A percentile compares a stretch with the other conserved stretches of the same genome.
These are phyloP conservation scores for Tanacetum coccineum DNA, from an alignment of 129 eudicot genomes.

Conservation along the genomic window DNA sequence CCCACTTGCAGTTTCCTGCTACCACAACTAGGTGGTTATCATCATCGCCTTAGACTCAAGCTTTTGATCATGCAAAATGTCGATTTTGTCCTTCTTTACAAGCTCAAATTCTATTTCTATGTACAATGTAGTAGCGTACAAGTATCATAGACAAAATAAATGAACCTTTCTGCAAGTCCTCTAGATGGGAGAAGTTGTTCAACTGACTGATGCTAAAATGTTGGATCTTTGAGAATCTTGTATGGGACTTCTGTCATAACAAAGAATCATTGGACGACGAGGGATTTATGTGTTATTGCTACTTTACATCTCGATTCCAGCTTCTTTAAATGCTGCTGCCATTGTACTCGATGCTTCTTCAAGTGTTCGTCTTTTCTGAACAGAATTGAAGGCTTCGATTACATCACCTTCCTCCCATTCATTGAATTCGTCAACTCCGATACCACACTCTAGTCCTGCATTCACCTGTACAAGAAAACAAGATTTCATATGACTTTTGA, in stretches of 20 bases:
- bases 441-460: constrained; percentile 93
- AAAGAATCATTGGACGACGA: constrained; percentile 18
- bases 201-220: constrained; percentile 23
- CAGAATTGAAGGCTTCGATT: constrained; percentile 61
- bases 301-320: constrained; percentile 40
- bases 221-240: constrained; percentile 19
- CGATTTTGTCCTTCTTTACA: constrained; percentile 37
- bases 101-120: constrained; percentile 42
- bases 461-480: constrained; percentile 54
- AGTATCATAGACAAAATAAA: constrained; percentile 23
- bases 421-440: constrained; percentile 61
- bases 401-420: constrained; percentile 80
- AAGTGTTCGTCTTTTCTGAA: constrained; percentile 72
- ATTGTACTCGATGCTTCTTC: constrained; percentile 93
- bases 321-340: constrained; percentile 67
- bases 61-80: constrained; percentile 22
- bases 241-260: constrained; percentile 13
- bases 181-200: constrained; percentile 9
- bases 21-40: constrained; percentile 14
- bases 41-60: constrained; percentile 15
- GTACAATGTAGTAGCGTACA: constrained; percentile 46
- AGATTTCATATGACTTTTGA: constrained; percentile 5
- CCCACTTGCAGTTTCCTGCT: constrained; percentile 19
- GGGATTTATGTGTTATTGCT: constrained; percentile 9
- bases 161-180: constrained; percentile 20